Evolutionary conservation across 2,329 filamentous ascomycete species (phyloP).

Genomic region (Thielaviopsis populi): DNA sequence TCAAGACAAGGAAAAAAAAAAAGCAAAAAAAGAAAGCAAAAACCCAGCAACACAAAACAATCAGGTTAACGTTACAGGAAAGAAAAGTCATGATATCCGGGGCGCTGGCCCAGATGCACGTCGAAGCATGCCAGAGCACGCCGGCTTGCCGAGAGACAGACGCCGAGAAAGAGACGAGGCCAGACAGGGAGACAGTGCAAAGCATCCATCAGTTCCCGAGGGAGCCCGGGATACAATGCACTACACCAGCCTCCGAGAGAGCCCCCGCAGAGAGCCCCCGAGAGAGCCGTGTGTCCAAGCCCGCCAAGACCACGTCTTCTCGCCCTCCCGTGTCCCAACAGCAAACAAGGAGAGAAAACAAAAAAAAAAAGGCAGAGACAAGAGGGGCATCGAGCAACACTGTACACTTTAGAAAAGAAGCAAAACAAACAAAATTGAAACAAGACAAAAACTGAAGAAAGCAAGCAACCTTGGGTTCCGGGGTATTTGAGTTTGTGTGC

Average conservation of each 20-base stretch:
- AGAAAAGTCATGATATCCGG: conserved; percentile 5
- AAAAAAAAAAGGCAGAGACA: conserved; percentile 3
- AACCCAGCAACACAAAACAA: neutral
- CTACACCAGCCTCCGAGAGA: neutral
- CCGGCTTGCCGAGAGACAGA: neutral
- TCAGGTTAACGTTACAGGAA: conserved; percentile 7
- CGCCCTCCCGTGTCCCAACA: neutral
- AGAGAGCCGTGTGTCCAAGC: neutral
- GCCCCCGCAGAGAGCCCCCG: too few relatives aligned
- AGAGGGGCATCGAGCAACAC: conserved; percentile 7
- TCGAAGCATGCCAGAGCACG: too few relatives aligned
- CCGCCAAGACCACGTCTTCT: too few relatives aligned
- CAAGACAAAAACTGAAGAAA: neutral
- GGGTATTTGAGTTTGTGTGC: conserved; percentile 16
- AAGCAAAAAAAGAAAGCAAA: conserved; percentile 5
- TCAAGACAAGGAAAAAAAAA: conserved; percentile 10
- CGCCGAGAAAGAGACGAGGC: neutral
- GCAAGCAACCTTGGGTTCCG: conserved; percentile 13
- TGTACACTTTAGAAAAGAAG: neutral
- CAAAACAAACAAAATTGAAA: neutral
- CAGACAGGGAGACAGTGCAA: neutral
- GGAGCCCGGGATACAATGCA: too few relatives aligned
- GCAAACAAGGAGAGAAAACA: neutral
- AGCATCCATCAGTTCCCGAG: too few relatives aligned
- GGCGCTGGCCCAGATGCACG: neutral